Conservation (phyloP, 2,329 filamentous ascomycete species). For the Clarireedia hainanense region DNA sequence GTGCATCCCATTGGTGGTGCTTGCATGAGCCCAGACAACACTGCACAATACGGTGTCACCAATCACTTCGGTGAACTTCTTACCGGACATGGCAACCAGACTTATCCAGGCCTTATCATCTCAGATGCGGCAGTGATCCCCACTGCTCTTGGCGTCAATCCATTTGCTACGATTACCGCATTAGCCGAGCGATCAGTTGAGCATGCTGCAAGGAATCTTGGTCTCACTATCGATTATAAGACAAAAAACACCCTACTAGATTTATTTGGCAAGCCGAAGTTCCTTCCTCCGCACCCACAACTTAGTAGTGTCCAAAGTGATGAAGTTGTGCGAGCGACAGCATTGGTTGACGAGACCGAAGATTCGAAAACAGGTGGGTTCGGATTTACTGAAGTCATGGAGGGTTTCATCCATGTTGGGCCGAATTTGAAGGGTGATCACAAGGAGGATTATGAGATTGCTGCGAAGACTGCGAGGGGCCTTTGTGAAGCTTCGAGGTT, state of each 20-base stretch:
- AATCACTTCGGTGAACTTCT: constrained; percentile 57
- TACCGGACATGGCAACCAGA: constrained; percentile 40
- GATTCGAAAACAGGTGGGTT: constrained; percentile 39
- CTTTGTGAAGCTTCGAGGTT: constrained; percentile 49
- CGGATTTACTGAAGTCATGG: constrained; percentile 58
- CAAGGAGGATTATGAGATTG: constrained; percentile 44
- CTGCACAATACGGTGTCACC: constrained; percentile 47
- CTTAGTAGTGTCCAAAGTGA: constrained; percentile 15
- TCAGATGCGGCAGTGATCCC: constrained; percentile 56
- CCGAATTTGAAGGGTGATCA: constrained; percentile 36
- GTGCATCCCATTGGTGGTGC: constrained; percentile 62
- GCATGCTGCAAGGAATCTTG: constrained; percentile 35
- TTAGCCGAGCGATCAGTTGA: constrained; percentile 58
- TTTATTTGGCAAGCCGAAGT: constrained; percentile 44
- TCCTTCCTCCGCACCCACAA: constrained; percentile 8
- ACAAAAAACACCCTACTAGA: constrained; percentile 43
- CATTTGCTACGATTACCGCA: constrained; percentile 61
- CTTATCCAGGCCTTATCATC: constrained; percentile 50
- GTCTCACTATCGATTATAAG: constrained; percentile 36
- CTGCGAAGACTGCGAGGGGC: constrained; percentile 44
- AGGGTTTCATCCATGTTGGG: constrained; percentile 48
- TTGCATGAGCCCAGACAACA: constrained; percentile 52
- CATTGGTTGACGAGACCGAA: constrained; percentile 29
- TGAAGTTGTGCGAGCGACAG: constrained; percentile 35
- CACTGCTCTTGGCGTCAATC: constrained; percentile 55